Evolutionary conservation across 805 yeast genomes (phyloP), one percentile per base, ranked within the genome.

Genomic region (Alloascoidea africana): DNA sequence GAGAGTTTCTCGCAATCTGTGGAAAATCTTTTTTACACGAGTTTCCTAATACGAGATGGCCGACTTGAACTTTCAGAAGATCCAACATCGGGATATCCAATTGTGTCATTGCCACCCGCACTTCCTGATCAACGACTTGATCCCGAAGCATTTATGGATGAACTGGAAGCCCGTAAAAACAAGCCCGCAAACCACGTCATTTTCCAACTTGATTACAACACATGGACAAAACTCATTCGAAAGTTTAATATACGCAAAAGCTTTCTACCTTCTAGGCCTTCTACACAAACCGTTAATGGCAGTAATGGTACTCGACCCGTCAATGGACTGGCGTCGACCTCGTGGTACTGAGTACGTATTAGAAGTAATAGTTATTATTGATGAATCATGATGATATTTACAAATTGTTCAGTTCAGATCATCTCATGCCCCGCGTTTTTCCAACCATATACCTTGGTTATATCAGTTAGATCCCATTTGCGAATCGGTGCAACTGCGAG

Each of bases 21-120:
- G 2, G 96, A 89, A 53, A 85, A 84, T 50, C 56, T 89, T 47
- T 87, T 87, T 48, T 82, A 76, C 49, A 67, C 83, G 0, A 80
- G 94, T 51, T 86, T 87, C 48, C 58, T 89, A 34, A 70, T 85
- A 2, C 70, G 76, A 47, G 93, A 83, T 47, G 86, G 82, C 0
- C 71, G 63, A 45, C 54, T 85, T 27, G 57, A 61, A 16, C 46
- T 85, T 16, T 70, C 63, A n/a, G 65, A 63, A 35, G 75, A 70
- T 39, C 60, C 58, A 3, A 65, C 65, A n/a, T 63, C 50, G 4
- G 66, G 65, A 0, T 60, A 59, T 40, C 68, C 76, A 1, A 53
- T 59, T 18, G 51, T 63, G 18, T 54, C 61, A 8, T 46, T 53
- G 3, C 54, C 58, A 37, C 59, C 57, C 14, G 41, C 47, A 2